Base-by-base conservation (phyloP, 2,329 filamentous ascomycete genomes). In the Alternaria solani region DNA sequence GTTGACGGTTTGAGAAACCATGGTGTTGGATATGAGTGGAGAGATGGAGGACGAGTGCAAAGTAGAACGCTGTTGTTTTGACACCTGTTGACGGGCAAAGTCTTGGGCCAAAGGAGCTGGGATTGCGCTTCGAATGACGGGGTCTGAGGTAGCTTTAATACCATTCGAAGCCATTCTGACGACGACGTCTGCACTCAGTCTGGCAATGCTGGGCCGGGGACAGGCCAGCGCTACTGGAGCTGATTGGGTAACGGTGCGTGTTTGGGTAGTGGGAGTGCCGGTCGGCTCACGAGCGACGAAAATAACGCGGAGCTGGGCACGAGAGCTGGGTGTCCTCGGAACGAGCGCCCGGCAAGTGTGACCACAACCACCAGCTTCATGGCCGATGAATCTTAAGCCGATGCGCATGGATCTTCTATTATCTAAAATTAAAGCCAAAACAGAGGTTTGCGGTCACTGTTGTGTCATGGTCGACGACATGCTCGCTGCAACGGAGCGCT, bases 1-100 rank as follows among this genome's bases (percentile, higher is more conserved):
- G 88, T 97, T 97, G 77, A 97, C 88, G 73, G 81, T 85, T 70
- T 84, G 80, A 71, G 79, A 73, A 65, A 78, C 78, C 80, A 83
- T 83, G 57, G 53, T 77, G 73, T 49, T 44, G 59, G 63, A 49
- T 36, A 68, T 57, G 57, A 65, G 57, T 59, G 68, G 57, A 32
- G 73, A 85, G 75, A 87, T 77, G 56, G 86, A 87, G 62, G 84
- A 82, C 44, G 85, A 88, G 70, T 87, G 85, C 73, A 85, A 87
- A 72, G 87, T 86, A 74, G 81, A 85, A 70, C 82, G 82, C 64
- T 84, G 81, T 76, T 87, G 86, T 75, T 86, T 87, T 69, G 81
- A 79, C 71, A 86, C 75, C 75, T 86, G 84, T 68, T 87, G 85
- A 79, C 83, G 81, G 75, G 82, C 81, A 78, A 86, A 87, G 79